Base-by-base conservation (phyloP, 2,329 filamentous ascomycete species). In the Hypoxylon sp. region DNA sequence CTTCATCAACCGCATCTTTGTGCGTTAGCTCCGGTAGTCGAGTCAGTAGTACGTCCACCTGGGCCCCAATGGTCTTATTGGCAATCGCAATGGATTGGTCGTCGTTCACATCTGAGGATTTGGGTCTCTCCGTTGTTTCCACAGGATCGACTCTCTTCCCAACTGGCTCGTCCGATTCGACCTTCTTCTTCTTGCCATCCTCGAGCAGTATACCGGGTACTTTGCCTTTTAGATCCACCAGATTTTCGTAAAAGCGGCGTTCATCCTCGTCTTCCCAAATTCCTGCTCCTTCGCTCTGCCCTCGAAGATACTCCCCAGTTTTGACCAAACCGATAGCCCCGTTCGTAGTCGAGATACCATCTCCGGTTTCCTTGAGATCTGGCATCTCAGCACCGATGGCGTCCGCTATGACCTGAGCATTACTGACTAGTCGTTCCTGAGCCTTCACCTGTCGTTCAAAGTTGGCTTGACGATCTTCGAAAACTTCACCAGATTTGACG, bases 241-340 rank as follows among this genome's bases (percentile, higher is more conserved):
- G 79, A 68, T 97, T 98, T 81, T 99, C 95, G 79, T 99, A 99
- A 77, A 99, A 99, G 64, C 95, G 91, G 62, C 95, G 89, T 78
- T 99, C 94, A 56, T 99, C 95, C 74, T 99, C 95, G 71, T 99
- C 95, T 79, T 97, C 94, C 95, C 95, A 99, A 66, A 99, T 98
- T 0, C 95, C 95, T 22, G 94, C 87, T 19, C 93, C 94, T 62
- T 98, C 94, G 20, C 90, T 91, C 75, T 96, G 92, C 11, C 93
- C 94, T 37, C 93, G 91, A 39, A 98, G 83, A 73, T 97, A 98
- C 71, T 98, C 94, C 0, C 93, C 92, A 10, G 94, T 91, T 79
- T 97, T 98, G 70, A 98, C 91, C 39, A 98, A 86, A 32, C 95
- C 95, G 71, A 99, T 97, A 1, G 91, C 90, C 55, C 92, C 89